Percentiles rank a stretch among this genome's conserved stretches.
phyloP scores from a whole-genome alignment of 371 early-diverging fungal species.

The Mucor lusitanicus region DNA sequence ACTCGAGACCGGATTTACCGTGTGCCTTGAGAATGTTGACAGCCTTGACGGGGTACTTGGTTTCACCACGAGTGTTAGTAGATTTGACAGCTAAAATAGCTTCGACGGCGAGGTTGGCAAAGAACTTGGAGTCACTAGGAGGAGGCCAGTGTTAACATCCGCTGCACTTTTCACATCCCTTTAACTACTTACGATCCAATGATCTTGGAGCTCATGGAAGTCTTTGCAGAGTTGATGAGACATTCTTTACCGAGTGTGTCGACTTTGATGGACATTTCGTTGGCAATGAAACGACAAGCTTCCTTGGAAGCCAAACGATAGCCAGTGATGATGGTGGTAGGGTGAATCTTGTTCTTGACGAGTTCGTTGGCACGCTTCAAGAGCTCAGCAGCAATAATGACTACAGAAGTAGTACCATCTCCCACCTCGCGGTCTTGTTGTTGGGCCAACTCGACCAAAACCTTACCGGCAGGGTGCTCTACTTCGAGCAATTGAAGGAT shows the following conservation, averaged over 20 bases:
- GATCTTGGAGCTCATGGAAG: slow-evolving; percentile 98
- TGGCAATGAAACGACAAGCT: slow-evolving; percentile 98
- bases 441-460: slow-evolving; percentile 98
- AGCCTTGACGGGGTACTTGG: slow-evolving; percentile 96
- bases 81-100: slow-evolving; percentile 94
- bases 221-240: slow-evolving; percentile 96
- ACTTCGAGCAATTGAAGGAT: slow-evolving; percentile 97
- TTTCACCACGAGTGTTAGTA: slow-evolving; percentile 82
- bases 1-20: slow-evolving; percentile 95
- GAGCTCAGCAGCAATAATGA: slow-evolving; percentile 98
- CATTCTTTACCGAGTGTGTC: slow-evolving; percentile 93
- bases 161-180: background rate
- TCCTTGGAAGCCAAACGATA: slow-evolving; percentile 98
- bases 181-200: slow-evolving; percentile 78
- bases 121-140: slow-evolving; percentile 89
- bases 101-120: slow-evolving; percentile 96
- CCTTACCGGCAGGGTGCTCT: slow-evolving; percentile 97
- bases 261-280: slow-evolving; percentile 92
- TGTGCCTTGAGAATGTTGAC: slow-evolving; percentile 99
- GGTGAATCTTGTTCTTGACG: slow-evolving; percentile 98
- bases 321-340: slow-evolving; percentile 98
- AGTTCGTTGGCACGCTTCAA: slow-evolving; percentile 96
- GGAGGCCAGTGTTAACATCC: background rate
- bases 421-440: slow-evolving; percentile 99
- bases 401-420: slow-evolving; percentile 99